Evolutionary conservation across 2,329 filamentous ascomycete species (phyloP), one percentile per base, ranked within the genome.

Genomic region (Nectriaceae sp.): DNA sequence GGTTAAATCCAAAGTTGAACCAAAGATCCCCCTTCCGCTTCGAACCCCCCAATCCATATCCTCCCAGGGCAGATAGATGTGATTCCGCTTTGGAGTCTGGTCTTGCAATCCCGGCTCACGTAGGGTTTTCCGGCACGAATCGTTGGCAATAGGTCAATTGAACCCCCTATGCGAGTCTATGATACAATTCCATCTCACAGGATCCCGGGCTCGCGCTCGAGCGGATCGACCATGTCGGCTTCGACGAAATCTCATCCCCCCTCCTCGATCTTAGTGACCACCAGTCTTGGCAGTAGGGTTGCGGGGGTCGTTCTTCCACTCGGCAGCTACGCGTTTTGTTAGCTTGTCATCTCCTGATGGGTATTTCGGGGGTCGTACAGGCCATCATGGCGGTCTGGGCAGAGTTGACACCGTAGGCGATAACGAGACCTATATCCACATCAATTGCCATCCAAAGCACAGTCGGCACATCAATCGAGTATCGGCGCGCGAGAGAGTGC

Each of bases 241-340:
- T 55, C 46, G 49, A 53, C 55, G 51, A 58, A 59, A 54, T 54
- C 56, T 52, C 47, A 49, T 56, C 46, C 56, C 52, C 46, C 52
- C 50, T 49, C 45, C 36, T 50, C 42, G 31, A 44, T 44, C 47
- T 68, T 79, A 81, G 68, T 81, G 77, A 47, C 64, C 66, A 40
- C 67, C 68, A 47, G 68, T 60, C 71, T 76, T 80, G 61, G 72
- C 73, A 63, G 79, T 77, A 60, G 85, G 85, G 83, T 97, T 97
- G 74, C 92, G 86, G 61, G 92, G 90, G 76, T 97, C 93, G 80
- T 96, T 95, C 86, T 92, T 95, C 84, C 83, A 97, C 79, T 97
- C 90, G 65, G 89, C 89, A 78, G 85, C 93, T 97, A 64, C 56
- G 21, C 39, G 50, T 22, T 51, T 50, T 40, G 59, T 68, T 50